Base-by-base conservation (phyloP, 78 protist genomes). In the Acrasis kona region DNA sequence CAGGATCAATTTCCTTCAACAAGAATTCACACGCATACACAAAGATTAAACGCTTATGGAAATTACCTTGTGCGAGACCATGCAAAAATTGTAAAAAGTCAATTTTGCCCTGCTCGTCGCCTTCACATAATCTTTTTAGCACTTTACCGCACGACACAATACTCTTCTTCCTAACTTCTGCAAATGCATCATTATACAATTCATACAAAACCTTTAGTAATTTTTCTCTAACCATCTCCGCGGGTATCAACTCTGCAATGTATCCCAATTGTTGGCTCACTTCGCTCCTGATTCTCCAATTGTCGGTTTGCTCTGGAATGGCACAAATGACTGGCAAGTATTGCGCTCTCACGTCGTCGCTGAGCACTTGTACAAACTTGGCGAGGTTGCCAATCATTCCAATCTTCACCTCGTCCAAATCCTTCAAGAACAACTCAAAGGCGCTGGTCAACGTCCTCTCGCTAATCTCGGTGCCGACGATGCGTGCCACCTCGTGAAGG, bases 371-470 rank as follows among this genome's bases (percentile, higher is more conserved):
- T 19, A 81, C 38, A 40, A 85, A 85, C 61, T 37, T 70, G 12
- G 77, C 80, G 10, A 65, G 5, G 65, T 74, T 66, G 31, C 32
- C 0, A 31, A 85, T 0, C 41, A 12, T 66, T 30, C 89, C 89
- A 19, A 76, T 37, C 2, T 34, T 40, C 10, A 87, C 91, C 81
- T 87, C 91, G 73, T 87, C 91, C 27, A 87, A 42, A 67, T 87
- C 91, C 9, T 38, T 37, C 27, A 87, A 32, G 70, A 87, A 83
- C 19, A 19, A 0, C 68, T 84, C 84, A 31, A 87, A 74, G 10
- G 2, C 70, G 1, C 82, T 81, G n/a, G 83, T 3, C 50, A 87
- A 70, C 7, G 7, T 37, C 6, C 12, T 1, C 76, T 82, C 87
- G 12, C 81, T 3, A 6, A 28, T 7, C 5, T 78, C 88, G 3